Evolutionary conservation across 352 stramenopile species (phyloP).

Genomic region (Globisporangium spiculum): DNA sequence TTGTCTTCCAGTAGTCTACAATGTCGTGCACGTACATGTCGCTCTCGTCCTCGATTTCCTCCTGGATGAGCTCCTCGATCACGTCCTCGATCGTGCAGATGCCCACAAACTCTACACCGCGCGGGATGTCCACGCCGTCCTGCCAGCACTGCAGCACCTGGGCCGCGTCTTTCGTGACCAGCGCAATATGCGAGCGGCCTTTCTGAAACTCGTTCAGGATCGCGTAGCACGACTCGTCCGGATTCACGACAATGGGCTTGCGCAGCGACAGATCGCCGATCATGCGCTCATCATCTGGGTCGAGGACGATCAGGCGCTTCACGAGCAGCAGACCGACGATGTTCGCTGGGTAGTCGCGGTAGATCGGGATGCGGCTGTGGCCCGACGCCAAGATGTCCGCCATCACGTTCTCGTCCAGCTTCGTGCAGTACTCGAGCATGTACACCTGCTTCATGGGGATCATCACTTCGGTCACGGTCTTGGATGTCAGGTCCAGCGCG

Average conservation of each 20-base stretch:
- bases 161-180: slow-evolving; percentile 62
- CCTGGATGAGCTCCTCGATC: slow-evolving; percentile 88
- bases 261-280: slow-evolving; percentile 65
- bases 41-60: slow-evolving; percentile 90
- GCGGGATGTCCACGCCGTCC: slow-evolving; percentile 34
- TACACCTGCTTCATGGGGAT: slow-evolving; percentile 82
- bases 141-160: slow-evolving; percentile 57
- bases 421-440: slow-evolving; percentile 78
- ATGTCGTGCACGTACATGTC: slow-evolving; percentile 66
- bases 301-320: slow-evolving; percentile 88
- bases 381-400: slow-evolving; percentile 83
- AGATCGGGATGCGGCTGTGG: slow-evolving; percentile 90
- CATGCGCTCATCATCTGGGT: slow-evolving; percentile 69
- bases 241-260: slow-evolving; percentile 79
- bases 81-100: slow-evolving; percentile 92
- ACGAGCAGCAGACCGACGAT: slow-evolving; percentile 87
- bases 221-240: slow-evolving; percentile 80
- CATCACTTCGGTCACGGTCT: slow-evolving; percentile 84
- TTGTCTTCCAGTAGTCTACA: slow-evolving; percentile 54
- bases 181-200: slow-evolving; percentile 76
- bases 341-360: slow-evolving; percentile 57
- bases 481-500: slow-evolving; percentile 86
- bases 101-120: slow-evolving; percentile 63
- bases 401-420: slow-evolving; percentile 73
- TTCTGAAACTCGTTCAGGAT: slow-evolving; percentile 92